Evolutionary conservation across 208 protist genomes (phyloP).

Genomic region (Novymonas esmeraldas): DNA sequence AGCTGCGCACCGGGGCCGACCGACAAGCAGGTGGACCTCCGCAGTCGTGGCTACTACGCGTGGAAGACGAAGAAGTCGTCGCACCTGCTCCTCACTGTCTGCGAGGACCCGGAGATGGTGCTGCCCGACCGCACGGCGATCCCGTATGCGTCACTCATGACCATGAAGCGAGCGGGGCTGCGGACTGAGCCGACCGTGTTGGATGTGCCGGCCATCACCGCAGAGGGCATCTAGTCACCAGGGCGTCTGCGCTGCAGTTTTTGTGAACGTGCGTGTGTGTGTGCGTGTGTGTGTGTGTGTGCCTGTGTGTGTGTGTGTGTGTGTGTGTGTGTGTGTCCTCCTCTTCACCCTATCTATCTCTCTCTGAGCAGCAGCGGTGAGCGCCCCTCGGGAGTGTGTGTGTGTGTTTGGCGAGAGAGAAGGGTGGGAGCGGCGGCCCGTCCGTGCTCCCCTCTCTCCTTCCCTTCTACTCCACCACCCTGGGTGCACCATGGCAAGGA

Average conservation of each 20-base stretch:
- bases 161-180: conserved; percentile 82
- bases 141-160: conserved; percentile 85
- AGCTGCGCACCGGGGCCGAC: conserved; percentile 85
- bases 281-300: conserved; percentile 9
- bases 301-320: not conserved
- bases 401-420: no score
- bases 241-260: no score
- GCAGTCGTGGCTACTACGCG: conserved; percentile 84
- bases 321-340: not conserved
- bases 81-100: conserved; percentile 79
- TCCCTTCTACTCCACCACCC: no score
- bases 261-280: not conserved
- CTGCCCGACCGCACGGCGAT: conserved; percentile 89
- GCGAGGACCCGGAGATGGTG: conserved; percentile 90
- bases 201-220: conserved; percentile 89
- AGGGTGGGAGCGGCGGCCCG: no score
- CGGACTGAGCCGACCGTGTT: conserved; percentile 64
- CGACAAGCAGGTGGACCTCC: conserved; percentile 92
- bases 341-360: no score
- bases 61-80: conserved; percentile 93
- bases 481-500: no score
- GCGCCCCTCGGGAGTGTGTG: no score
- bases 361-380: no score
- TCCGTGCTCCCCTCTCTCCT: no score
- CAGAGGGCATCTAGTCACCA: conserved; percentile 82